Conservation (phyloP, 306 rosid genomes). For the Macrotyloma uniflorum region DNA sequence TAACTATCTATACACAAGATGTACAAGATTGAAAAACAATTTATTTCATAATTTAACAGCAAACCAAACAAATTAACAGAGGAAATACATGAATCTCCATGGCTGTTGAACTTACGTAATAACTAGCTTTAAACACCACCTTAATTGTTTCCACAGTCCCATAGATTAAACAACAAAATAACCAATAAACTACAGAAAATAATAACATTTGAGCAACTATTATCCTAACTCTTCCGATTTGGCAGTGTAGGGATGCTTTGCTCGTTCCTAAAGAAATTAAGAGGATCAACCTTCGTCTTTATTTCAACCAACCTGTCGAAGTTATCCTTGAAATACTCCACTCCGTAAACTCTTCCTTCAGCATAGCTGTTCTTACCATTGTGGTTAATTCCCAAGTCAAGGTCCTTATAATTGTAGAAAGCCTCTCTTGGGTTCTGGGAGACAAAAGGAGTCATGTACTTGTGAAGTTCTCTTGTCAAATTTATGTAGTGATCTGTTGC, state of each 20-base stretch:
- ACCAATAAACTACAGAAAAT: too few species aligned
- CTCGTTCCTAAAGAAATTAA: constrained; percentile 68
- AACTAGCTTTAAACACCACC: too few species aligned
- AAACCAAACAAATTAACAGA: too few species aligned
- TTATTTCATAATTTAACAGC: too few species aligned
- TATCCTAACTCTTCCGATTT: constrained; percentile 17
- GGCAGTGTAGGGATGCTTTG: constrained; percentile 68
- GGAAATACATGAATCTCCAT: too few species aligned
- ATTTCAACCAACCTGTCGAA: constrained; percentile 65
- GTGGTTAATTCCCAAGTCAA: constrained; percentile 72
- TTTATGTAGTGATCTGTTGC: constrained; percentile 43
- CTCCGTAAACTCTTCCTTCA: constrained; percentile 65
- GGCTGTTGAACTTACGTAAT: too few species aligned
- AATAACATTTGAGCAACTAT: not conserved
- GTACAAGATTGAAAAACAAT: too few species aligned
- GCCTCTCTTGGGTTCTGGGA: constrained; percentile 71
- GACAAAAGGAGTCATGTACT: constrained; percentile 70
- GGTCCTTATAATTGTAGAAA: constrained; percentile 69
- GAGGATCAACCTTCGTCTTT: constrained; percentile 69
- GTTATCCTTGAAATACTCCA: constrained; percentile 66
- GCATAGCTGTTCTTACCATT: constrained; percentile 50
- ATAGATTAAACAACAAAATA: too few species aligned
- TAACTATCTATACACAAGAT: too few species aligned
- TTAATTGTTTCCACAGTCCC: too few species aligned
- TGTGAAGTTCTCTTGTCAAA: constrained; percentile 53